Percentiles rank a stretch among this genome's conserved stretches.
Evolutionary conservation across 176 grass and related monocot genomes (phyloP).

Genomic region (Raddia guianensis): DNA sequence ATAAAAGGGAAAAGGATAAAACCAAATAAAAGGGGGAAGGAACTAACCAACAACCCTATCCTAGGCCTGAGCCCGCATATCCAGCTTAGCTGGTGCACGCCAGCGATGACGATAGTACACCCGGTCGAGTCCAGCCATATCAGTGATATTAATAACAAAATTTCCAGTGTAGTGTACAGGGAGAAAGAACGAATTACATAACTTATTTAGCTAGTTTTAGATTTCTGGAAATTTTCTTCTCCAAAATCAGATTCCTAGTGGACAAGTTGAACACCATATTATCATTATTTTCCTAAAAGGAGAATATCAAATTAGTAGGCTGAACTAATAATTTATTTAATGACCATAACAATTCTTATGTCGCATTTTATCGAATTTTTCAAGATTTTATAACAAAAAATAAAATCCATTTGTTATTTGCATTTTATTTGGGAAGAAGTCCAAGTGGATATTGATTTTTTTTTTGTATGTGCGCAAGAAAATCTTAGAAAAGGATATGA

Average conservation of each 20-base stretch:
- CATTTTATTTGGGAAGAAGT: background rate
- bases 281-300: background rate
- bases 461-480: background rate
- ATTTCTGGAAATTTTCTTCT: background rate
- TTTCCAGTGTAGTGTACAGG: background rate
- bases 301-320: background rate
- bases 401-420: background rate
- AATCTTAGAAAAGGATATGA: background rate
- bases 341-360: background rate
- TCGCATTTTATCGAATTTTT: background rate
- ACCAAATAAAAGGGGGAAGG: no score
- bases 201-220: background rate
- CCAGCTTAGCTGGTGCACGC: no score
- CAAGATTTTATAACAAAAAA: background rate
- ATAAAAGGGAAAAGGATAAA: no score
- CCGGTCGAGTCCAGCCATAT: no score
- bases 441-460: background rate
- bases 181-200: background rate
- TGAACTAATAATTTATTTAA: constrained; percentile 5
- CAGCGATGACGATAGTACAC: no score
- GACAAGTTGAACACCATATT: background rate
- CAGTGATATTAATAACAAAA: background rate
- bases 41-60: no score
- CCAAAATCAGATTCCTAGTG: constrained; percentile 16
- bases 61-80: no score